Evolutionary conservation across 2,329 filamentous ascomycete species (phyloP), one percentile per base, ranked within the genome.

Genomic region (Fusarium albidum): DNA sequence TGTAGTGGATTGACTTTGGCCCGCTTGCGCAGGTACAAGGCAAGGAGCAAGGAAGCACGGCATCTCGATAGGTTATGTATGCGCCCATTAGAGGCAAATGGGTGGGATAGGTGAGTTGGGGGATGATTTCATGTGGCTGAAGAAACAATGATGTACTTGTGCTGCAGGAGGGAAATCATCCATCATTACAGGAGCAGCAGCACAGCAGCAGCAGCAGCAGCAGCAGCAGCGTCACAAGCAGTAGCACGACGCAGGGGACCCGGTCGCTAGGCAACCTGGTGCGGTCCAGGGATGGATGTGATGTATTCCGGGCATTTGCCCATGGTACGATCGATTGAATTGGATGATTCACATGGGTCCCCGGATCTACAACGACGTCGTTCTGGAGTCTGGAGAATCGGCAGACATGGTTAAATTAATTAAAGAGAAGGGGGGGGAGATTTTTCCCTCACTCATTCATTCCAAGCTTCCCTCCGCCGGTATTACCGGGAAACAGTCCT

Each of bases 261-360:
- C 56, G 47, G 49, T 40, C 44, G 42, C 48, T 29, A 45, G 50
- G 43, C 41, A 55, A 55, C 57, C 51, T 44, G 26, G 49, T 41
- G 34, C 35, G 45, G 47, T 49, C 18, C 37, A 48, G 41, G 53
- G 47, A 55, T n/a, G 35, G 43, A 57, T 39, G 31, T 51, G 34
- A 51, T 28, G 35, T 38, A 17, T 3, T 17, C 18, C 27, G 12
- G 31, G 31, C 10, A 21, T 21, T 55, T 29, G 12, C 37, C 14
- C 38, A 60, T 64, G 58, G 45, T 52, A 64, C 49, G 54, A 58
- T 61, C 52, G 61, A 53, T 55, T 57, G 40, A 63, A 55, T 55
- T 52, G 48, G 52, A 28, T 57, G 27, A 55, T 54, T 57, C 42
- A 29, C 61, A 67, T 55, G 57, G 64, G 53, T 55, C 63, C 56